Percentiles rank a stretch among this genome's conserved stretches.
These are phyloP conservation scores for Cryptosporidium canis DNA, from an alignment of 169 alveolate genomes.

Conservation along the genomic window DNA sequence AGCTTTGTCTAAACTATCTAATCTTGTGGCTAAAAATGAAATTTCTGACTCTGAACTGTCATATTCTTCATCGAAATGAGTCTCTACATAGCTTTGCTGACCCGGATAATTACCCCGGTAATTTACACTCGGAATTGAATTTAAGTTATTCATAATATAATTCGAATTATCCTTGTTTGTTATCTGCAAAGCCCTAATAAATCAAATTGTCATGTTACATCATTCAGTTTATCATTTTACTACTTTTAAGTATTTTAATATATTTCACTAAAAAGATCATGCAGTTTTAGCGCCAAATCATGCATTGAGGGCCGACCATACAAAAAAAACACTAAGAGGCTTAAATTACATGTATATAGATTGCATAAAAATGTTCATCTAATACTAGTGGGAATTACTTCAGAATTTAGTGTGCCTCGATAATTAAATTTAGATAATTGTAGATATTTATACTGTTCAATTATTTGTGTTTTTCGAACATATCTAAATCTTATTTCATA, in stretches of 20 bases:
- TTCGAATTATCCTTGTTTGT: not conserved
- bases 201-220: not conserved
- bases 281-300: constrained; percentile 38
- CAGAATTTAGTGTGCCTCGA: too few relatives aligned
- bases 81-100: not conserved
- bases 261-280: constrained; percentile 21
- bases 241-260: not conserved
- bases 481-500: too few relatives aligned
- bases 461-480: too few relatives aligned
- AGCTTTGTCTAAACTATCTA: not conserved
- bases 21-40: not conserved
- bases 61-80: constrained; percentile 26
- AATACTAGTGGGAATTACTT: too few relatives aligned
- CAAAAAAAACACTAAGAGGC: not conserved
- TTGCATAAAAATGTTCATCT: too few relatives aligned
- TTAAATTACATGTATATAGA: too few relatives aligned
- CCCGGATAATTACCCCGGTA: constrained; percentile 66
- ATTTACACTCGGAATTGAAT: constrained; percentile 26
- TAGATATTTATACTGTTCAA: too few relatives aligned
- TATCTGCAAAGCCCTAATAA: not conserved
- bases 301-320: not conserved
- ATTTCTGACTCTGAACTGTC: constrained; percentile 30
- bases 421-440: too few relatives aligned
- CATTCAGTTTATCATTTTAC: not conserved
- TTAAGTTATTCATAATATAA: not conserved